phyloP scores from a whole-genome alignment of 106 monocot species.

The Dioscorea alata region DNA sequence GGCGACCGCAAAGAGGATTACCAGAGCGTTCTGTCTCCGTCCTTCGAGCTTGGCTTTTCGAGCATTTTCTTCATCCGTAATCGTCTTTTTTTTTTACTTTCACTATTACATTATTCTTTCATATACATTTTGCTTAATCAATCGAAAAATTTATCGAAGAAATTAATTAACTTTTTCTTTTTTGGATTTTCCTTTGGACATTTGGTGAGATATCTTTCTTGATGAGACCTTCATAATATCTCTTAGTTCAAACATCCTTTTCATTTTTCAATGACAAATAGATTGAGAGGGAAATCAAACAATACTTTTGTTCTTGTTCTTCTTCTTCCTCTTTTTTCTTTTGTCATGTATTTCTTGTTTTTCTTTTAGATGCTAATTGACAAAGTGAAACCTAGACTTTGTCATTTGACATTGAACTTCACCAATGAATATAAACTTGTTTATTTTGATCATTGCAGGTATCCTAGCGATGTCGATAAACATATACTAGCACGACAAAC shows the following conservation, averaged over 20 bases:
- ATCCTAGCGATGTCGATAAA: constrained; percentile 84
- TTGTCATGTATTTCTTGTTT: no score
- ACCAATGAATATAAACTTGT: background rate
- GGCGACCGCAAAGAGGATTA: constrained; percentile 87
- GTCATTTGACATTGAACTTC: background rate
- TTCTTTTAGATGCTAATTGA: no score
- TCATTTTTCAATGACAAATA: no score
- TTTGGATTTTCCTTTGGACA: no score
- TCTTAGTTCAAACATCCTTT: no score
- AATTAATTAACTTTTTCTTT: no score
- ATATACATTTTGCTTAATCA: background rate
- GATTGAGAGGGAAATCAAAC: no score
- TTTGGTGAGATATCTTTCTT: no score
- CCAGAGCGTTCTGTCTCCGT: constrained; percentile 70
- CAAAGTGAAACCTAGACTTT: background rate
- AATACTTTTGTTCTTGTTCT: no score
- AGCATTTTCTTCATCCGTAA: constrained; percentile 94
- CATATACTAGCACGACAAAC: constrained; percentile 81
- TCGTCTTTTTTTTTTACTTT: background rate
- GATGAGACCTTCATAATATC: no score
- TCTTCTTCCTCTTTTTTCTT: no score
- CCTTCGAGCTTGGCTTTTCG: constrained; percentile 90
- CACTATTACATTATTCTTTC: background rate
- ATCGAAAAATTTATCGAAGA: background rate
- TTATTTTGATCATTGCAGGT: constrained; percentile 26